Evolutionary conservation across 2,329 filamentous ascomycete genomes (phyloP), one percentile per base, ranked within the genome.

Genomic region (Paramyrothecium roridum): DNA sequence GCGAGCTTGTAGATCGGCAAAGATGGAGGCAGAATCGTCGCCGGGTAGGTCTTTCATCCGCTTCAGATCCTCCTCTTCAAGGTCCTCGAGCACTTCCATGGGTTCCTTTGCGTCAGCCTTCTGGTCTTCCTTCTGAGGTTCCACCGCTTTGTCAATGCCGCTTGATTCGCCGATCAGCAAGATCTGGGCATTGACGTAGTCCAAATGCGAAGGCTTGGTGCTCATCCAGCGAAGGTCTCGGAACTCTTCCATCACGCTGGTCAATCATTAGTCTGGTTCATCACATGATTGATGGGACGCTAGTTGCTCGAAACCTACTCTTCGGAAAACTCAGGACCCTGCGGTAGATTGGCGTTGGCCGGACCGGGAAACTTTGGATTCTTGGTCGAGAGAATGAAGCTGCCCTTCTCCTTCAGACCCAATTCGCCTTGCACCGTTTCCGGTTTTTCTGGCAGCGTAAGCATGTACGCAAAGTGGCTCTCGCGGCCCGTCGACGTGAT

Each of bases 321-420:
- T 58, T 90, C 77, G 0, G 90, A 84, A 70, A 87, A 96, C 3
- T 88, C 82, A 0, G 91, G 84, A 0, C 75, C 78, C 57, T 90
- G 75, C 0, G 85, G 84, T 1, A 96, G 74, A 48, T 77, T 79
- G 1, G 85, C 82, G 57, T 82, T 83, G 3, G 81, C 77, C 0
- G 90, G 90, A 0, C 86, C 84, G 3, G 85, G 79, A 37, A 81
- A 84, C 54, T 87, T 79, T 0, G 92, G 92, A 62, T 96, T 96
- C 74, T 92, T 91, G 30, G 89, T 85, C 61, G 86, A 90, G 52
- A 93, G 71, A 52, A 93, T 81, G 70, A 92, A 96, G 68, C 88
- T 90, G 1, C 90, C 91, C 61, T 87, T 84, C 33, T 83, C 73
- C 43, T 80, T 78, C 8, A 96, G 69, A 0, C 92, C 91, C 13